These are phyloP conservation scores for Trypanosoma brucei DNA, from an alignment of 208 protist species.

Conservation along the genomic window DNA sequence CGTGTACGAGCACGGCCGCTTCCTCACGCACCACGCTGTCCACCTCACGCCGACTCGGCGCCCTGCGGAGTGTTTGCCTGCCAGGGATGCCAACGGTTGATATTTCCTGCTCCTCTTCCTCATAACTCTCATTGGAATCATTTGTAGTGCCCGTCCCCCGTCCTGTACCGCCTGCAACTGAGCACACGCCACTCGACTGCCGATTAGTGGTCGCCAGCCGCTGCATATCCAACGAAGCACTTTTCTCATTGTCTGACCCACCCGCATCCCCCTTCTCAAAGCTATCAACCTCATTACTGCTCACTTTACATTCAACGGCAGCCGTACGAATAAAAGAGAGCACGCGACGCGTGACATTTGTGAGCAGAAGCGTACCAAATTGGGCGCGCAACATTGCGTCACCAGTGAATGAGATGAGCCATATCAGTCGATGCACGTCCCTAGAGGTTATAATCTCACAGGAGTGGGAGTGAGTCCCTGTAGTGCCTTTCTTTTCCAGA, in stretches of 20 bases:
- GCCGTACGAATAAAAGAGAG: conserved; percentile 68
- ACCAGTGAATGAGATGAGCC: conserved; percentile 49
- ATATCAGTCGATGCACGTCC: conserved; percentile 49
- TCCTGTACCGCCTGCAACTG: background rate
- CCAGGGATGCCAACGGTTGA: conserved; percentile 65
- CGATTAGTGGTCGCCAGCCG: background rate
- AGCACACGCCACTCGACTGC: background rate
- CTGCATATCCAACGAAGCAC: background rate
- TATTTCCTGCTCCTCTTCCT: conserved; percentile 13
- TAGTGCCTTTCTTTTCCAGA: conserved; percentile 32
- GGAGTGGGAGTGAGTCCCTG: conserved; percentile 33
- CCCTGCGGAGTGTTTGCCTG: conserved; percentile 56
- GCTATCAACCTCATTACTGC: conserved; percentile 39
- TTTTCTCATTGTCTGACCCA: conserved; percentile 8
- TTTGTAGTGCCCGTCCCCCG: background rate
- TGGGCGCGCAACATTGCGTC: conserved; percentile 60
- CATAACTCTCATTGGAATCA: conserved; percentile 18
- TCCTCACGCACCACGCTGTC: conserved; percentile 22
- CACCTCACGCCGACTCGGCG: conserved; percentile 41
- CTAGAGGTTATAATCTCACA: conserved; percentile 45
- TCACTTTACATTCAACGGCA: conserved; percentile 41
- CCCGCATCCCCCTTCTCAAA: conserved; percentile 37
- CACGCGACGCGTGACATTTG: conserved; percentile 82
- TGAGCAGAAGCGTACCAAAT: conserved; percentile 70
- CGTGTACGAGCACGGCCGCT: conserved; percentile 47